A percentile compares a stretch with the other conserved stretches of the same genome.
These are phyloP conservation scores for Sisymbrium altissimum DNA, from an alignment of 345 rosid genomes.

Conservation along the genomic window DNA sequence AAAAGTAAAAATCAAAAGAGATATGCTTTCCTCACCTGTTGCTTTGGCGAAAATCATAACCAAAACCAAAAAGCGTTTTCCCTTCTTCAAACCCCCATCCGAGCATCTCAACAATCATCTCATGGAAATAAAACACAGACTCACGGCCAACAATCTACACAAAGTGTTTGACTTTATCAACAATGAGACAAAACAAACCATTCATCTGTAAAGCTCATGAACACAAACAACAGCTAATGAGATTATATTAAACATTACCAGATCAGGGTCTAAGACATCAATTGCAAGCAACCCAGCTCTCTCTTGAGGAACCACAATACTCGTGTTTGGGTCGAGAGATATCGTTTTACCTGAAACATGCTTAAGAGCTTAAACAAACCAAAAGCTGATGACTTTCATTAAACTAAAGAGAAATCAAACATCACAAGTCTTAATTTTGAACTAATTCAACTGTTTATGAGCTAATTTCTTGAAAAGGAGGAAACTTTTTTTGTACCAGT, in stretches of 20 bases:
- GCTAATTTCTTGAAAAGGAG: neutral
- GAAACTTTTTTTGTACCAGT: slow-evolving; percentile 43
- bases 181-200: slow-evolving; percentile 5
- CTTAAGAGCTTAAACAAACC: neutral
- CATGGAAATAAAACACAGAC: slow-evolving; percentile 80
- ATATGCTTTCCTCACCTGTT: slow-evolving; percentile 51
- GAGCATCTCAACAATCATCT: slow-evolving; percentile 90
- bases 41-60: slow-evolving; percentile 97
- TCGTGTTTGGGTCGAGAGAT: slow-evolving; percentile 63
- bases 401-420: neutral
- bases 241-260: slow-evolving; percentile 45
- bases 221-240: neutral
- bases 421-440: neutral
- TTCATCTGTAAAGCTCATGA: neutral
- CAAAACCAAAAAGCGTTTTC: slow-evolving; percentile 89
- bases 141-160: slow-evolving; percentile 82
- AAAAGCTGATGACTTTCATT: neutral
- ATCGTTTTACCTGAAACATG: slow-evolving; percentile 52
- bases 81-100: slow-evolving; percentile 97
- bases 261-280: slow-evolving; percentile 91
- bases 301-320: slow-evolving; percentile 77
- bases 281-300: slow-evolving; percentile 84
- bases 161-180: neutral
- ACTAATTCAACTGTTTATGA: neutral
- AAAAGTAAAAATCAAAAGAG: neutral